A percentile compares a stretch with the other conserved stretches of the same genome.
Evolutionary conservation across 441 rosid genomes (phyloP).

Genomic region (Bruguiera hainesii): DNA sequence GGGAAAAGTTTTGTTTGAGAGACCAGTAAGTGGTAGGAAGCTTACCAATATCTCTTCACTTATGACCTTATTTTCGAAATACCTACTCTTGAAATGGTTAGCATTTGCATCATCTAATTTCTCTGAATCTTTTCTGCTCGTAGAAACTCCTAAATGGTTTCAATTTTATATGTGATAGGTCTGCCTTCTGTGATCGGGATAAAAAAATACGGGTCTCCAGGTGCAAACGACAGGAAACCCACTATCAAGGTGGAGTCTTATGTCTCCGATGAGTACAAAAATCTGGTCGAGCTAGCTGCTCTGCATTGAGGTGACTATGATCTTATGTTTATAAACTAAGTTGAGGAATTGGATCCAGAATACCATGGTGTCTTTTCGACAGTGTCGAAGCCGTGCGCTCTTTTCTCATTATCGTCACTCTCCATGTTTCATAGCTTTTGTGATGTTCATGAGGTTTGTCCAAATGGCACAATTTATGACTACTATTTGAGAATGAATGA

Average conservation of each 20-base stretch:
- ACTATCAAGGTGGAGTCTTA: slow-evolving; percentile 71
- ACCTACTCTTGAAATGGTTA: no score
- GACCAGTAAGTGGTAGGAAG: no score
- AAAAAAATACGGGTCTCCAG: slow-evolving; percentile 69
- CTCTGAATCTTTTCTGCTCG: not conserved
- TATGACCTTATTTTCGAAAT: no score
- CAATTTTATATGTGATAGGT: slow-evolving; percentile 33
- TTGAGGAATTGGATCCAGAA: not conserved
- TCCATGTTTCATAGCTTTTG: no score
- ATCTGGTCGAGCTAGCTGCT: slow-evolving; percentile 61
- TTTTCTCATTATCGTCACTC: no score
- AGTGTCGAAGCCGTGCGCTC: no score
- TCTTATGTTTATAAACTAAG: not conserved
- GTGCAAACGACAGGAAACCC: slow-evolving; percentile 27
- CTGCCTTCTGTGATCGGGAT: slow-evolving; percentile 63
- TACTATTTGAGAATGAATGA: no score
- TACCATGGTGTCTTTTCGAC: no score
- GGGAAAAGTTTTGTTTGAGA: no score
- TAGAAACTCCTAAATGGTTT: not conserved
- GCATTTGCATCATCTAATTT: not conserved
- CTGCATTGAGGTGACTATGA: slow-evolving; percentile 34
- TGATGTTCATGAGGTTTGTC: no score
- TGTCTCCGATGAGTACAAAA: slow-evolving; percentile 58
- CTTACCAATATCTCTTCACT: no score
- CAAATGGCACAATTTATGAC: no score